Base-by-base conservation (phyloP, 805 yeast species). In the Lachancea dasiensis region DNA sequence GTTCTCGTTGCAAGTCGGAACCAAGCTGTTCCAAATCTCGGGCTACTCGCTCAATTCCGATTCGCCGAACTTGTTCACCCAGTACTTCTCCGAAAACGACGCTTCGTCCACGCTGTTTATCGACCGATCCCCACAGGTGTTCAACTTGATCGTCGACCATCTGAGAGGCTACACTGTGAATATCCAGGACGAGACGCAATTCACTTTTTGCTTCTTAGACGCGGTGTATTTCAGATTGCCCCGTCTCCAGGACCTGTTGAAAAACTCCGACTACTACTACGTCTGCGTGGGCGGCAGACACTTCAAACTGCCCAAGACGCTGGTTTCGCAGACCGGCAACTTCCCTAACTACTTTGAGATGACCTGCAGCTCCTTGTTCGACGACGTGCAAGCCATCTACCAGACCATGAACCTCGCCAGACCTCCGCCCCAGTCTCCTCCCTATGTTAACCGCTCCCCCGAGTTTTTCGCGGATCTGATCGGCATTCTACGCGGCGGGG, bases 41-140 rank as follows among this genome's bases (percentile, higher is more conserved):
- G 95, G 95, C 1, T 89, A 92, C 0, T 85, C 95, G 2, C 61
- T 87, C 26, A 81, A 86, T 18, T 82, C 83, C 2, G 96, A 87
- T 61, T 80, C 81, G 0, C 97, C 97, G 0, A 84, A 94, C 4
- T 86, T 83, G 56, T 89, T 87, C 65, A 86, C 96, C 2, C 67
- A 71, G 19, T 85, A 67, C 62, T 87, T 87, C 56, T 17, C 33
- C 10, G 38, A 35, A 16, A 38, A 43, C 34, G 29, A 40, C 3
- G 36, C 48, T 36, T 50, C n/a, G n/a, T n/a, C 59, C 13, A 54
- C 53, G 6, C 56, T 85, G 7, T 77, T 75, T 49, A 75, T 87
- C 38, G 96, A 87, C 57, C 65, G 96, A 25, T 79, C 81, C 7
- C 81, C 94, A 0, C 64, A 58, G 1, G 73, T 84, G 0, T 87